phyloP scores from a whole-genome alignment of 202 grass and related monocot genomes.

The Schoenoplectus triqueter region DNA sequence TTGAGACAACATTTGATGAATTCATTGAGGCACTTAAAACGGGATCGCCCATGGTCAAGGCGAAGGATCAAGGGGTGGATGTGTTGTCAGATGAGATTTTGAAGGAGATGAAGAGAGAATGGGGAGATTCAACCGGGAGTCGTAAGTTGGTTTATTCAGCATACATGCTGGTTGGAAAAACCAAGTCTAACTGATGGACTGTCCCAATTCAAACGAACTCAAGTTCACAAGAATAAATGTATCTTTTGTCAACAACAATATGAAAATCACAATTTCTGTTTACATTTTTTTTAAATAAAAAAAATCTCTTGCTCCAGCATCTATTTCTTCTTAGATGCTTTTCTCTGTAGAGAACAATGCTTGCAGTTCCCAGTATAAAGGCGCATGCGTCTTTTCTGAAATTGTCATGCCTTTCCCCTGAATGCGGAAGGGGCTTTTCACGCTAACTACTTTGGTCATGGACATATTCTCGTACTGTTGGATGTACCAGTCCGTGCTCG shows the following conservation, averaged over 20 bases:
- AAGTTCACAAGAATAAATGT: background rate
- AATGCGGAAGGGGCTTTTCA: too few relatives aligned
- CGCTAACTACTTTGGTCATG: too few relatives aligned
- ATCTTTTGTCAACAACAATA: background rate
- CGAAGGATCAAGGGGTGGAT: constrained; percentile 65
- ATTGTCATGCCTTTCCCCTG: too few relatives aligned
- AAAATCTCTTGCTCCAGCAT: too few relatives aligned
- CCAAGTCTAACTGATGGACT: constrained; percentile 26
- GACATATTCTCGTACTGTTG: too few relatives aligned
- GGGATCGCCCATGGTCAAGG: constrained; percentile 52
- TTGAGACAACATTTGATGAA: constrained; percentile 62
- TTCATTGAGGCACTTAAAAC: constrained; percentile 46
- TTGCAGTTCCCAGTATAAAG: too few relatives aligned
- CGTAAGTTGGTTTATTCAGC: constrained; percentile 61
- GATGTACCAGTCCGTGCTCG: too few relatives aligned
- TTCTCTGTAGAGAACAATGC: too few relatives aligned
- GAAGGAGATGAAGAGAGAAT: constrained; percentile 51
- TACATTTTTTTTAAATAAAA: too few relatives aligned
- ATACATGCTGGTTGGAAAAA: constrained; percentile 75
- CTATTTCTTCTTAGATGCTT: too few relatives aligned
- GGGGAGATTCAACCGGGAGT: constrained; percentile 47
- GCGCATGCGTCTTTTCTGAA: too few relatives aligned
- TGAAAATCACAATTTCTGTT: too few relatives aligned
- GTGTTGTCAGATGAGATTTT: constrained; percentile 53
- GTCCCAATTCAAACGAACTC: background rate